Percentiles rank a stretch among this genome's conserved stretches.
Conservation (phyloP, 345 rosid species). For the Kernera saxatilis region DNA sequence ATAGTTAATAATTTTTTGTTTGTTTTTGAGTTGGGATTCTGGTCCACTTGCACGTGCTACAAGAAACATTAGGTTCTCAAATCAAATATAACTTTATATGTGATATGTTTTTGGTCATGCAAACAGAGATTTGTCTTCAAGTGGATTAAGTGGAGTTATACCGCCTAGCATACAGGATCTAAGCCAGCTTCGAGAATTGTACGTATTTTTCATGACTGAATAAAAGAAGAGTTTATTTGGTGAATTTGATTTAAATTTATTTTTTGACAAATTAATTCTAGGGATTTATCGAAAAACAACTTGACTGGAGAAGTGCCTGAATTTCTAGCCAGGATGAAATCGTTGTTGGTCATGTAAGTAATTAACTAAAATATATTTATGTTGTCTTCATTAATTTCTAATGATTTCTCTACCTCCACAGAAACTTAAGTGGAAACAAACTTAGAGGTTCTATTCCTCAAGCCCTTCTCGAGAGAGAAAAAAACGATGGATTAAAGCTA, state of each 20-base stretch:
- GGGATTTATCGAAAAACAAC: constrained; percentile 47
- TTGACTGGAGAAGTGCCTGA: constrained; percentile 41
- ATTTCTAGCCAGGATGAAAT: constrained; percentile 31
- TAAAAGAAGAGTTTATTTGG: no score
- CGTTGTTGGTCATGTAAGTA: no score
- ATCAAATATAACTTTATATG: neutral
- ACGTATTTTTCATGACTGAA: constrained; percentile 4
- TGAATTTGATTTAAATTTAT: no score
- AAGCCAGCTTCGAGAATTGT: constrained; percentile 29
- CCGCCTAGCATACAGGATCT: constrained; percentile 21
- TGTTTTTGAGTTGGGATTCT: no score
- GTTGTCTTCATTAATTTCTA: neutral
- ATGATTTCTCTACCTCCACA: no score
- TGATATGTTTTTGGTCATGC: neutral
- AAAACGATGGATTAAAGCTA: constrained; percentile 19
- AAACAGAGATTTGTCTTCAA: constrained; percentile 33
- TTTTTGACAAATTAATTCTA: constrained; percentile 6
- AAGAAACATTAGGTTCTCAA: no score
- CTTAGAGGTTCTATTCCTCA: constrained; percentile 38
- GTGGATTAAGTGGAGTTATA: constrained; percentile 32
- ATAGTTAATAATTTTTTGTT: no score
- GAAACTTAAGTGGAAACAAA: constrained; percentile 36
- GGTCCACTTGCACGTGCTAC: no score
- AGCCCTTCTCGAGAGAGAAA: constrained; percentile 27
- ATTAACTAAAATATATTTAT: neutral